Evolutionary conservation across 176 grass and related monocot genomes (phyloP).

Genomic region (Avena insularis): DNA sequence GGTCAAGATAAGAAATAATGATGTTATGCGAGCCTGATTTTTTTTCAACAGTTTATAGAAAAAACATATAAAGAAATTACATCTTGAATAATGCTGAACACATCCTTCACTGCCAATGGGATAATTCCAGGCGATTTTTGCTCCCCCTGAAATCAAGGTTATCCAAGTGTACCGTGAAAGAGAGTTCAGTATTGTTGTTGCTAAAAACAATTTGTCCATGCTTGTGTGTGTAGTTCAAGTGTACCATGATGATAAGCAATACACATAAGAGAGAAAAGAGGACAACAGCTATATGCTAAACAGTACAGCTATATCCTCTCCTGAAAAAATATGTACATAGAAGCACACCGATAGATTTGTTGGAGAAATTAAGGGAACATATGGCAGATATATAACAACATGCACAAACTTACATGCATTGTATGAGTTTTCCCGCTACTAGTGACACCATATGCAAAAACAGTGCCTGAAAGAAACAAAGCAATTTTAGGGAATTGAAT

Average conservation of each 20-base stretch:
- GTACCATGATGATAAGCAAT: background rate
- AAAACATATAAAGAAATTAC: slow-evolving; percentile 53
- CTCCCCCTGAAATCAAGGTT: slow-evolving; percentile 69
- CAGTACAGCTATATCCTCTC: slow-evolving; percentile 8
- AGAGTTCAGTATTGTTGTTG: slow-evolving; percentile 1
- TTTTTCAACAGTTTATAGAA: slow-evolving; percentile 14
- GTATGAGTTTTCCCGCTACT: slow-evolving; percentile 99
- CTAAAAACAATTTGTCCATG: background rate
- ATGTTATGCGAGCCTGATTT: slow-evolving; percentile 39
- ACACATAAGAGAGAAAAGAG: background rate
- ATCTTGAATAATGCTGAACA: slow-evolving; percentile 99
- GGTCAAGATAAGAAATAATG: slow-evolving; percentile 40
- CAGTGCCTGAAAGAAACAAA: slow-evolving; percentile 74
- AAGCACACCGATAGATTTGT: background rate
- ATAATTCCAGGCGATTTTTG: slow-evolving; percentile 99
- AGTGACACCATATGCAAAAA: slow-evolving; percentile 99
- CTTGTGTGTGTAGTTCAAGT: slow-evolving; percentile 13
- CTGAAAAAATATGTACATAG: slow-evolving; percentile 31
- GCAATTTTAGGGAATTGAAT: slow-evolving; percentile 17
- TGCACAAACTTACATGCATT: slow-evolving; percentile 89
- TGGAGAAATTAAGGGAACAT: slow-evolving; percentile 14
- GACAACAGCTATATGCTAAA: slow-evolving; percentile 28
- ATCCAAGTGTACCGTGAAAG: slow-evolving; percentile 21
- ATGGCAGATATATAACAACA: slow-evolving; percentile 17
- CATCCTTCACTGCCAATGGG: slow-evolving; percentile 96